Base-by-base conservation (phyloP, 352 stramenopile genomes). In the Globisporangium cederbergense region DNA sequence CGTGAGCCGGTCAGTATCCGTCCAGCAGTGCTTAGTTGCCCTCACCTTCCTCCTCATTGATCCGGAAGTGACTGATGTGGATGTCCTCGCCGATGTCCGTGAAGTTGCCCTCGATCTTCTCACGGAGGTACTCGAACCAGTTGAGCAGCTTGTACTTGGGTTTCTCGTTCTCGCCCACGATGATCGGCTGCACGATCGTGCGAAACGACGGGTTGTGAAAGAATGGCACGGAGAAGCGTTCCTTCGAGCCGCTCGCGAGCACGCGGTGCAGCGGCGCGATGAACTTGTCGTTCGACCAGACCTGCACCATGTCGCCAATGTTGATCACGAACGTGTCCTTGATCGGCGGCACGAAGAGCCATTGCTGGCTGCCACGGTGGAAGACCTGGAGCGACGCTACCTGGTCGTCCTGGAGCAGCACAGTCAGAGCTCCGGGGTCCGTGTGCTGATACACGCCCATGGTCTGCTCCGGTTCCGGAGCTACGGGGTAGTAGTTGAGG, bases 401-500 rank as follows among this genome's bases (percentile, higher is more conserved):
- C 1, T 69, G 38, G 46, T 87, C 74, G 43, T 81, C 74, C 53
- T 87, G 78, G 10, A 82, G 63, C 59, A 85, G 63, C 57, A 87
- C 65, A 0, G 78, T 87, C 3, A 87, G 22, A 0, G 73, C 76
- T 5, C 74, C 78, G 10, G 62, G 59, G 58, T 87, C 78, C 10
- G 76, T 85, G 67, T 83, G 72, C 45, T 76, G 62, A 54, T 73
- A 70, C 16, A 80, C 72, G 28, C 70, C 72, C 72, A 83, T 78
- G 13, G 67, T 70, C 4, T 53, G 53, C n/a, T 61, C 68, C 4
- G 72, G 68, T 4, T 78, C 67, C 2, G 70, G 69, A 13, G 70
- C 57, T 0, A 73, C 53, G 6, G 90, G 92, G 72, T 98, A 98
- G 66, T 91, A 85, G 65, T 98, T 98, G 51, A 95, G 72, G 42